Percentiles rank a stretch among this genome's conserved stretches.
phyloP scores from a whole-genome alignment of 1,284 basidiomycete genomes.

The Sporisorium exsertum region DNA sequence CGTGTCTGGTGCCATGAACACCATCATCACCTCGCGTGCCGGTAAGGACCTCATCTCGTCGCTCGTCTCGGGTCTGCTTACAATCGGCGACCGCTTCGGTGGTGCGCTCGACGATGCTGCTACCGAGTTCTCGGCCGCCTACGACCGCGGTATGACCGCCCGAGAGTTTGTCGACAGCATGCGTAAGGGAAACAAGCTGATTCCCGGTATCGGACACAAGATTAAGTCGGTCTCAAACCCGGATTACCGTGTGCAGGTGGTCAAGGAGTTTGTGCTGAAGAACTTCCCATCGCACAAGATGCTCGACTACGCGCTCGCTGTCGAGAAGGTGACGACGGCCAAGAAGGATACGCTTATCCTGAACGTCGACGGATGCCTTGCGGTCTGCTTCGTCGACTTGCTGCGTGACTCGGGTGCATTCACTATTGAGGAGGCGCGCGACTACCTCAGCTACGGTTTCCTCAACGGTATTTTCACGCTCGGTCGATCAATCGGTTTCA shows the following conservation, averaged over 20 bases:
- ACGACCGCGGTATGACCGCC: constrained; percentile 90
- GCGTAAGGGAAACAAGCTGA: constrained; percentile 95
- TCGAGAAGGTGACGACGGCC: constrained; percentile 95
- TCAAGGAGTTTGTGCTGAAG: constrained; percentile 95
- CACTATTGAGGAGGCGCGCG: constrained; percentile 93
- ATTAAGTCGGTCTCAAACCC: constrained; percentile 81
- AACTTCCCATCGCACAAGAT: constrained; percentile 83
- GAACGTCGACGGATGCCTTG: constrained; percentile 92
- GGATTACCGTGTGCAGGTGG: constrained; percentile 85
- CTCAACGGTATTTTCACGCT: constrained; percentile 97
- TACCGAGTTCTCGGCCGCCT: constrained; percentile 83
- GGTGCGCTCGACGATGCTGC: constrained; percentile 99
- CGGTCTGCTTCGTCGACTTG: constrained; percentile 96
- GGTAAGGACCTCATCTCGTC: constrained; percentile 99
- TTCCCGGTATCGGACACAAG: constrained; percentile 99
- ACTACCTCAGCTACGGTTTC: constrained; percentile 92
- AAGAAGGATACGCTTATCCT: constrained; percentile 87
- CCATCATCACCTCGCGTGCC: constrained; percentile 97
- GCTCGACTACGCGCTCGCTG: constrained; percentile 97
- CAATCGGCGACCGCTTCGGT: constrained; percentile 97
- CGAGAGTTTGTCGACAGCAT: constrained; percentile 97
- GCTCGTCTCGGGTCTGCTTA: constrained; percentile 93
- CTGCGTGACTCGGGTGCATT: constrained; percentile 93
- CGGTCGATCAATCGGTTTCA: constrained; percentile 96
- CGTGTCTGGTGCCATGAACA: constrained; percentile 93